Base-by-base conservation (phyloP, 1,139 yeast genomes). In the Saccharomyces pastorianus region DNA sequence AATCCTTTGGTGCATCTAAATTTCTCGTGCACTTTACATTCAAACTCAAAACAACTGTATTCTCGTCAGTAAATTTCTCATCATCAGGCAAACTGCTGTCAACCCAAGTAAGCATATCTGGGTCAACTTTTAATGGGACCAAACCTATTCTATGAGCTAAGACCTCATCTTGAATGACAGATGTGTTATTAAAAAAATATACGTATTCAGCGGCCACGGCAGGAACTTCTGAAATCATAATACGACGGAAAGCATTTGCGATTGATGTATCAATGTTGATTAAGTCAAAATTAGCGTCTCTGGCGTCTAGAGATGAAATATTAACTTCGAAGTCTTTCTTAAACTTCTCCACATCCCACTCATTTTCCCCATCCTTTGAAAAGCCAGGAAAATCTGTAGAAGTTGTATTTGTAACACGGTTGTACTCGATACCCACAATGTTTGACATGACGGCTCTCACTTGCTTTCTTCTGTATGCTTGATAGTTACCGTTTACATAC, bases 211-310 rank as follows among this genome's bases (percentile, higher is more conserved):
- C 88, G 7, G 99, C 99, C 49, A 93, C 95, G 3, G 95, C 81
- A 17, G 99, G 99, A 34, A 93, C 96, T 71, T 93, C 99, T 1
- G 97, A 82, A 58, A 93, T 84, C 97, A 93, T 91, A 63, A 93
- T 88, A 69, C 99, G 86, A 68, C 99, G 87, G 74, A 93, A 90
- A 0, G 99, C 98, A 75, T 93, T 93, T 51, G 98, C 93, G 55
- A 93, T 77, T n/a, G 98, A 88, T 2, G 98, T 88, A 69, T 93
- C 99, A 51, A 91, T 75, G 62, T 89, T 85, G 56, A 88, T 75
- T 60, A 95, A 76, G 70, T 93, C 99, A 64, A 93, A 93, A 70
- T 88, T 90, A 58, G 93, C 90, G 49, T 80, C 80, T 68, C 88
- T 78, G 56, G 83, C 89, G 32, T 82, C 79, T 61, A 85, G 74